Conservation (phyloP, 163 green algal genomes). For the Scenedesmus sp. region DNA sequence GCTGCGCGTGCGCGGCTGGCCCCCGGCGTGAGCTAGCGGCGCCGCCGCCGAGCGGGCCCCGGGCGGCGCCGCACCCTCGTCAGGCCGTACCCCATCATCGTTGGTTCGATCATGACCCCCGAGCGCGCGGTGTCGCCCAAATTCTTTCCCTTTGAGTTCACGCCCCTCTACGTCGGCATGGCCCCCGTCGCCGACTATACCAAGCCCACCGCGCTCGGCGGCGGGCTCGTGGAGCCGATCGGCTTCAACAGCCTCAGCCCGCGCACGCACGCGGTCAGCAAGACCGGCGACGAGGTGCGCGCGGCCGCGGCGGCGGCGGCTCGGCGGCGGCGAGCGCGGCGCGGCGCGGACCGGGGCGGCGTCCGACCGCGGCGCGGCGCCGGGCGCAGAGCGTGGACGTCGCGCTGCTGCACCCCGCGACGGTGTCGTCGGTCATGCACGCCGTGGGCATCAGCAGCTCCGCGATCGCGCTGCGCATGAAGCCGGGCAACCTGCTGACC, state of each 20-base stretch:
- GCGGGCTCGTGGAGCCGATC: slow-evolving; percentile 49
- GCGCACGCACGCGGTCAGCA: slow-evolving; percentile 7
- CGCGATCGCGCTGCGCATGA: slow-evolving; percentile 40
- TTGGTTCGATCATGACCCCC: slow-evolving; percentile 44
- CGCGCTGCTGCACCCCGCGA: slow-evolving; percentile 29
- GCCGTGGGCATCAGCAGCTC: slow-evolving; percentile 46
- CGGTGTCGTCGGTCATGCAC: slow-evolving; percentile 42
- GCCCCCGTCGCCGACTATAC: slow-evolving; percentile 30
- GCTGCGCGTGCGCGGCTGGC: no score
- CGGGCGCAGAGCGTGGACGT: slow-evolving; percentile 29
- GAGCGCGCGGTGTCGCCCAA: slow-evolving; percentile 28
- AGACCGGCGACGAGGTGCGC: slow-evolving; percentile 22
- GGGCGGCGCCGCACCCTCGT: no score
- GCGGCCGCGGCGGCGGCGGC: neutral
- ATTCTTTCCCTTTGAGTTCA: slow-evolving; percentile 57
- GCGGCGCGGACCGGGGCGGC: no score
- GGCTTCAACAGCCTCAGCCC: slow-evolving; percentile 49
- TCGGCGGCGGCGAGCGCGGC: no score
- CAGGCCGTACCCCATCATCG: slow-evolving; percentile 50
- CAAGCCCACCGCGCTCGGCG: slow-evolving; percentile 34
- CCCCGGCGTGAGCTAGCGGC: no score
- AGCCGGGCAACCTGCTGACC: slow-evolving; percentile 32
- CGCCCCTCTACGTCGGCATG: slow-evolving; percentile 47
- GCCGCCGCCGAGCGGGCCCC: no score
- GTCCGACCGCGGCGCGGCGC: no score